Base-by-base conservation (phyloP, 495 filamentous ascomycete genomes). In the Trichoderma erinaceum region DNA sequence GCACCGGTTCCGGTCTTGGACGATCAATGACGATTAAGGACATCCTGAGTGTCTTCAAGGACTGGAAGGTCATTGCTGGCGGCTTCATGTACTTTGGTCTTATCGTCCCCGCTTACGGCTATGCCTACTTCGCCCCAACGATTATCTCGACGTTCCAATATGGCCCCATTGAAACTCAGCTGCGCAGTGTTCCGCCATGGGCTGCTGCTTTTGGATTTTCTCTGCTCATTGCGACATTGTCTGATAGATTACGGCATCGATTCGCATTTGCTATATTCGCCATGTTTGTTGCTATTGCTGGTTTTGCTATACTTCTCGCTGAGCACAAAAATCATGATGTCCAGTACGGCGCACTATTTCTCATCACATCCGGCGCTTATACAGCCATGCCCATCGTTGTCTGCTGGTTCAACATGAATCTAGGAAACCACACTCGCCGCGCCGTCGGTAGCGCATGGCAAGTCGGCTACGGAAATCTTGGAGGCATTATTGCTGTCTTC, bases 381-480 rank as follows among this genome's bases (percentile, higher is more conserved):
- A 83, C 84, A 65, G 89, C 91, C 11, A 90, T 94, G 87, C 92
- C 92, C 0, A 85, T 97, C 13, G 84, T 91, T 46, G 86, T 96
- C 0, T 97, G 92, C 75, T 99, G 93, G 92, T 97, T 92, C 78
- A 90, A 89, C 69, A 96, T 96, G 87, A 97, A 97, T 70, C 78
- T 96, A 25, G 90, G 90, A 1, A 92, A 93, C 3, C 94, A 99
- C 75, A 90, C 92, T 67, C 84, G 92, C 1, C 85, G 93, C 18
- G 82, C 89, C 50, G 87, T 99, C 4, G 95, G 93, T 10, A 86
- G 87, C 4, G 95, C 91, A 8, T 97, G 89, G 90, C 93, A 97
- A 75, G 80, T 97, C 56, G 92, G 90, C 0, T 96, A 96, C 70
- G 94, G 94, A n/a, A 97, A 97, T 71, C 90, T 93, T 69, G 93